Evolutionary conservation across 306 rosid genomes (phyloP).

Genomic region (Cucurbita pepo): DNA sequence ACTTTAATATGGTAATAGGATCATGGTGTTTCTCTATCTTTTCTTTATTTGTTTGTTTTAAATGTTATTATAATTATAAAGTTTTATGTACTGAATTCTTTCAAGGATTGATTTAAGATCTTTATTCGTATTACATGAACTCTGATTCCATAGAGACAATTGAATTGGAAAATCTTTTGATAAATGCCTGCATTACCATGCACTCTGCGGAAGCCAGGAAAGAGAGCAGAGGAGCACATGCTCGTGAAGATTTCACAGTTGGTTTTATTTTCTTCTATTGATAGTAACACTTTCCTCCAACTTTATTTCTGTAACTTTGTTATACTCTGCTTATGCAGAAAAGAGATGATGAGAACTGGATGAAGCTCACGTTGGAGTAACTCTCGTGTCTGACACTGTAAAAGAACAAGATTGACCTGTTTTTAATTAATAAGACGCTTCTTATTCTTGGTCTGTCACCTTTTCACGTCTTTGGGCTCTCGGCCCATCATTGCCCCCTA

Average conservation of each 20-base stretch:
- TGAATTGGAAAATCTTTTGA: conserved; percentile 79
- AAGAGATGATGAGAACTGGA: conserved; percentile 91
- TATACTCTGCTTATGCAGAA: conserved; percentile 40
- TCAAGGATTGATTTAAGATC: not conserved
- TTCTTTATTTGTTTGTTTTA: not conserved
- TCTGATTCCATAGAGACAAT: conserved; percentile 74
- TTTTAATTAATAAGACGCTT: not conserved
- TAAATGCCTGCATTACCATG: conserved; percentile 82
- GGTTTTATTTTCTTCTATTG: conserved; percentile 7
- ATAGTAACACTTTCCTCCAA: not conserved
- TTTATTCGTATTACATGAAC: conserved; percentile 39
- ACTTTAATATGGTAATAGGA: conserved; percentile 55
- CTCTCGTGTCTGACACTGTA: conserved; percentile 7
- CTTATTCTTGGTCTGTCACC: not conserved
- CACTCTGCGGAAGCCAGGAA: conserved; percentile 94
- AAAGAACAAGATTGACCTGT: not conserved
- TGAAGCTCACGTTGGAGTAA: conserved; percentile 89
- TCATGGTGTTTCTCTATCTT: not conserved
- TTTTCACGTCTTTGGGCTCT: not conserved
- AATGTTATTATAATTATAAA: not conserved
- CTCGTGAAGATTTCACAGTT: conserved; percentile 76
- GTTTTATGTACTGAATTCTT: not conserved
- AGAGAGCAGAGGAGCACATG: conserved; percentile 95
- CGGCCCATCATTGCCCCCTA: not conserved
- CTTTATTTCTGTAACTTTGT: not conserved